Evolutionary conservation across 176 grass and related monocot species (phyloP).

Genomic region (Phoenix roebelenii): DNA sequence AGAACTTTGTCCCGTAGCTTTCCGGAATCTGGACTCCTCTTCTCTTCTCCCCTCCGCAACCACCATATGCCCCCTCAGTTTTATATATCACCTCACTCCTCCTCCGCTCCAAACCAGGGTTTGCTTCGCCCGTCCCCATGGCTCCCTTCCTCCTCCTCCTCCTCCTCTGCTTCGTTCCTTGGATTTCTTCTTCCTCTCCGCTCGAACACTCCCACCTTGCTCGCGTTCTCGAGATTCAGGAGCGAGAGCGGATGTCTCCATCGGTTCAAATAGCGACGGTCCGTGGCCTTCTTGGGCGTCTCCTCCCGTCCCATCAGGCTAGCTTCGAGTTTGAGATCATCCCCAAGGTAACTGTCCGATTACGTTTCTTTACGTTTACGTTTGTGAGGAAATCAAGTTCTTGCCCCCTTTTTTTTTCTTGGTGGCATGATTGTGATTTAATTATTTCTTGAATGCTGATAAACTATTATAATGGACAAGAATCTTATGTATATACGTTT

Average conservation of each 20-base stretch:
- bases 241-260: conserved; percentile 22
- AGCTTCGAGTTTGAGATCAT: conserved; percentile 58
- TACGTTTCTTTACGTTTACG: neutral
- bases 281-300: conserved; percentile 30
- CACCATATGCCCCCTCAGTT: no score
- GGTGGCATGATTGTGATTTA: neutral
- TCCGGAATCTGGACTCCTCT: no score
- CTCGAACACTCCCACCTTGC: conserved; percentile 32
- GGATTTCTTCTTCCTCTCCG: neutral
- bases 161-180: conserved; percentile 12
- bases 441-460: no score
- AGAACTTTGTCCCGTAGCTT: no score
- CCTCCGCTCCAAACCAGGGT: conserved; percentile 3
- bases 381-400: neutral
- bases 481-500: no score
- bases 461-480: no score
- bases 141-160: conserved; percentile 7
- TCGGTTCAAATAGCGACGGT: conserved; percentile 39
- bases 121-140: neutral
- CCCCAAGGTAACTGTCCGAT: conserved; percentile 29
- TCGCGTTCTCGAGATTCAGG: conserved; percentile 43
- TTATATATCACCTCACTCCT: neutral
- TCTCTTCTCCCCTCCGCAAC: no score
- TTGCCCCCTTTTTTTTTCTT: neutral
- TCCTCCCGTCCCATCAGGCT: conserved; percentile 45